phyloP scores from a whole-genome alignment of 2,329 filamentous ascomycete species.

The Pseudocercospora musae region DNA sequence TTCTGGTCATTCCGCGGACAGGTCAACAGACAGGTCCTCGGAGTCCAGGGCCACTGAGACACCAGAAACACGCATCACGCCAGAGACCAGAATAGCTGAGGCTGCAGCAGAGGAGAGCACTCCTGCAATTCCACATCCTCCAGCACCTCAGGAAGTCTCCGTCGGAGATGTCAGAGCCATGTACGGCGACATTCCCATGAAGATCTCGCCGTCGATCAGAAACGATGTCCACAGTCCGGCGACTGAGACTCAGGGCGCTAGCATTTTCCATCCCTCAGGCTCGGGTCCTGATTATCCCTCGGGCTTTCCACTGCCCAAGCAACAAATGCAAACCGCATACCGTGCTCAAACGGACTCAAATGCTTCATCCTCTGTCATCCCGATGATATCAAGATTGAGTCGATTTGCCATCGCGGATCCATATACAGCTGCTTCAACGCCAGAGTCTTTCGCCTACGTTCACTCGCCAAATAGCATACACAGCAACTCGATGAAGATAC shows the following conservation, averaged over 20 bases:
- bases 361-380: constrained; percentile 21
- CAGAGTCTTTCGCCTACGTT: constrained; percentile 20
- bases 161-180: constrained; percentile 15
- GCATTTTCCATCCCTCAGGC: constrained; percentile 33
- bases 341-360: constrained; percentile 10
- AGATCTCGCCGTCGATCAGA: constrained; percentile 15
- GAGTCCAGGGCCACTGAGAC: constrained; percentile 4
- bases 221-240: constrained; percentile 24
- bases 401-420: constrained; percentile 20
- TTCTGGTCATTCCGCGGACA: not conserved
- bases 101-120: not conserved
- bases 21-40: constrained; percentile 1
- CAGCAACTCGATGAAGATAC: constrained; percentile 11
- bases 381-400: constrained; percentile 10
- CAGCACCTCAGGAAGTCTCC: constrained; percentile 13
- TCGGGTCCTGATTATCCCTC: constrained; percentile 9
- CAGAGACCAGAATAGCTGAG: not conserved
- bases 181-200: constrained; percentile 16
- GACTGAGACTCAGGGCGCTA: constrained; percentile 35
- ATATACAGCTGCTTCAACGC: constrained; percentile 13
- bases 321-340: not conserved
- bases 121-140: constrained; percentile 5
- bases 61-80: constrained; percentile 7
- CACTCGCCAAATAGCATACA: constrained; percentile 21
- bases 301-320: constrained; percentile 1